Base-by-base conservation (phyloP, 2,329 filamentous ascomycete genomes). In the Colletotrichum liriopes region DNA sequence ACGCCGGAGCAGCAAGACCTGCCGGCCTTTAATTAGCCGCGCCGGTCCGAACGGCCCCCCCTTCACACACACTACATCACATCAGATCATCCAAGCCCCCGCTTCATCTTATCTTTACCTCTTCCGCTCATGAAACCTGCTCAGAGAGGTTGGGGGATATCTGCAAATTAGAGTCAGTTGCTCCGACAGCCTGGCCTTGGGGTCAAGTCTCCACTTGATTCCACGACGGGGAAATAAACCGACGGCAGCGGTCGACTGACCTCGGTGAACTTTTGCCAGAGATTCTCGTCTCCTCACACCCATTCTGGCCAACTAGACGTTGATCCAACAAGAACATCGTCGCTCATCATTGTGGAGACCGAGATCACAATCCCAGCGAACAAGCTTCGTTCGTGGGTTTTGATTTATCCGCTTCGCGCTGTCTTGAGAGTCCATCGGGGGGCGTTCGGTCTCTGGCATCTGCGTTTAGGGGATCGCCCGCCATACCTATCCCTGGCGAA, bases 41-140 rank as follows among this genome's bases (percentile, higher is more conserved):
- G 52, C 47, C 68, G 68, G 72, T 68, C 72, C 72, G 63, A 68
- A 59, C 37, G 56, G n/a, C 59, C 59, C n/a, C 56, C 54, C 9
- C 26, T 12, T 16, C 47, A 37, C 32, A n/a, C 52, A 8, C 35
- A 26, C 59, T 62, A 52, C 35, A 35, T 66, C 71, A 63, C 39
- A 60, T 56, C 63, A 69, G 39, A 64, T 55, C 69, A 60, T 68
- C 26, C 65, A 64, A 63, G 45, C 35, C 45, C 32, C 54, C 65
- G 11, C 37, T 63, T 68, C 65, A 63, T 63, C 58, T 68, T 41
- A 68, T 68, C 68, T 62, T 47, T 52, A 8, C 51, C 58, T 29
- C 51, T 71, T 62, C 11, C 37, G 43, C 54, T 58, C 58, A 68
- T 62, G 49, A 41, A 58, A 45, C 35, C 51, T 23, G 35, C 43